phyloP scores from a whole-genome alignment of 805 yeast genomes.

The Candida stauntonica region DNA sequence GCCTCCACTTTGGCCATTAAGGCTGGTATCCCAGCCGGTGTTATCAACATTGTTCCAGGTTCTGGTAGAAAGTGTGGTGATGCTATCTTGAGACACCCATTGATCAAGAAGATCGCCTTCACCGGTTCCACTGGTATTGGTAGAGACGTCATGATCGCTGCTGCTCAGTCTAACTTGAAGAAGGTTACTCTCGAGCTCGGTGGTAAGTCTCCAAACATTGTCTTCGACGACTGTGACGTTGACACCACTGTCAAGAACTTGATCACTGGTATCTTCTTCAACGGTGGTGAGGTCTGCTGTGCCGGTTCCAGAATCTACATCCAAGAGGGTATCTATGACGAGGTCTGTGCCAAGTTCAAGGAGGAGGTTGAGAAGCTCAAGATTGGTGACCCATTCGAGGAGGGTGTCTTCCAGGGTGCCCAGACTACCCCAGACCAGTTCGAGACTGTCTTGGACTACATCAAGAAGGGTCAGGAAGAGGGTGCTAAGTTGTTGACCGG shows the following conservation, averaged over 20 bases:
- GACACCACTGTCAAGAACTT: constrained; percentile 42
- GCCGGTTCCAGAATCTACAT: constrained; percentile 65
- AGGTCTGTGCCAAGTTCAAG: constrained; percentile 45
- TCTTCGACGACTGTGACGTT: constrained; percentile 56
- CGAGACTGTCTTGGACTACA: constrained; percentile 53
- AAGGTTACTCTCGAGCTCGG: constrained; percentile 66
- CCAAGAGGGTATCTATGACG: constrained; percentile 57
- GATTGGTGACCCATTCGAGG: constrained; percentile 61
- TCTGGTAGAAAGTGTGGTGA: constrained; percentile 58
- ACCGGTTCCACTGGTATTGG: constrained; percentile 68
- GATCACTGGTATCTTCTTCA: constrained; percentile 58
- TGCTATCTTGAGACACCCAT: constrained; percentile 52
- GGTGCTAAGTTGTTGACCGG: constrained; percentile 58
- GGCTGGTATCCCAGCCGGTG: constrained; percentile 65
- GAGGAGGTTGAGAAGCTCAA: constrained; percentile 47
- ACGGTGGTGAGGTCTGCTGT: constrained; percentile 68
- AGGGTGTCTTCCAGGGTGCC: constrained; percentile 57
- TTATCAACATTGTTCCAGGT: constrained; percentile 58
- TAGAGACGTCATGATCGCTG: constrained; percentile 53
- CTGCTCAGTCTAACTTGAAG: constrained; percentile 59
- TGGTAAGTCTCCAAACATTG: constrained; percentile 66
- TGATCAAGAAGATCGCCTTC: constrained; percentile 59
- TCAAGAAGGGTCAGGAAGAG: constrained; percentile 51
- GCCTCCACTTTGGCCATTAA: constrained; percentile 48
- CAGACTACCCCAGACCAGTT: constrained; percentile 59